Conservation (phyloP, 306 rosid species). For the Vigna radiata region DNA sequence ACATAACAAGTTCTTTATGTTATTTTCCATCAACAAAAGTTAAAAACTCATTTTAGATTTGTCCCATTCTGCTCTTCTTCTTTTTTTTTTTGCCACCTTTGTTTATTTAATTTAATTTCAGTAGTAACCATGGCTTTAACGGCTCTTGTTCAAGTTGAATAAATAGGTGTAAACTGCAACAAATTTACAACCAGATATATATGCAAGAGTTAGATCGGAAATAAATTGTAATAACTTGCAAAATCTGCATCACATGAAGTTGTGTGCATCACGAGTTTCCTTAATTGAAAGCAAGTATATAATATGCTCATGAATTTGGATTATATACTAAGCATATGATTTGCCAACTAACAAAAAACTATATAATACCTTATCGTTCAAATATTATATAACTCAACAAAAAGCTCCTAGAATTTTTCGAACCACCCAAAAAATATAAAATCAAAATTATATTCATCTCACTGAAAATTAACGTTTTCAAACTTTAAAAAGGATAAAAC, state of each 20-base stretch:
- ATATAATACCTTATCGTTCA: conserved; percentile 38
- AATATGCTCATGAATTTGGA: not conserved
- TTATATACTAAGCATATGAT: conserved; percentile 1
- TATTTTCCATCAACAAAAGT: not conserved
- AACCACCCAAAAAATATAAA: no score
- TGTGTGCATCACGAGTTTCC: not conserved
- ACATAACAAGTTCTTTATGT: not conserved
- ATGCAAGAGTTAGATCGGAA: no score
- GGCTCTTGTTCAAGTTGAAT: not conserved
- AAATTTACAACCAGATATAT: not conserved
- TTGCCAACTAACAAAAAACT: no score
- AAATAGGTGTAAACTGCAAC: not conserved
- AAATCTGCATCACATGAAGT: not conserved
- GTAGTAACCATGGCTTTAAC: no score
- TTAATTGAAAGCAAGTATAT: not conserved
- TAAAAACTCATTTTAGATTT: not conserved
- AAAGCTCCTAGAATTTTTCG: no score
- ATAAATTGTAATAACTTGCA: not conserved
- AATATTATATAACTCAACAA: conserved; percentile 16
- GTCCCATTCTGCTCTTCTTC: not conserved
- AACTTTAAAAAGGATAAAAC: no score
- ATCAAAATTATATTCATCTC: no score
- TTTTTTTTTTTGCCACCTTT: not conserved
- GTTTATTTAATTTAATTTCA: not conserved
- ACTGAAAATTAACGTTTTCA: no score